These are phyloP conservation scores for Penicillium nordicum DNA, from an alignment of 2,329 filamentous ascomycete species.

Conservation along the genomic window DNA sequence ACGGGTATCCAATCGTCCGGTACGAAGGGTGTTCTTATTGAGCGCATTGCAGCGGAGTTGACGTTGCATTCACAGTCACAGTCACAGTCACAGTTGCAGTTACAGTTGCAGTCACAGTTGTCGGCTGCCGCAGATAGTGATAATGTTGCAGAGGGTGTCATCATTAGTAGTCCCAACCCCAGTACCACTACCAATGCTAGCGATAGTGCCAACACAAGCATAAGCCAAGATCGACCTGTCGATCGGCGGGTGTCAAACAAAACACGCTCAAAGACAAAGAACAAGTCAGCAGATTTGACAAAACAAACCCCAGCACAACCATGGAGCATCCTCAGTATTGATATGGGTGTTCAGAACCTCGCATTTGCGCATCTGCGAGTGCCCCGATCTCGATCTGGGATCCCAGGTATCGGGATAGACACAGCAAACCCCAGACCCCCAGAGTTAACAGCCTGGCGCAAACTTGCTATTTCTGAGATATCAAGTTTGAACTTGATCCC, in stretches of 20 bases:
- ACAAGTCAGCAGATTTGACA: background rate
- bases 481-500: conserved; percentile 4
- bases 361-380: conserved; percentile 64
- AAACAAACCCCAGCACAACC: background rate
- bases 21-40: conserved; percentile 54
- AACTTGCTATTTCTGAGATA: conserved; percentile 35
- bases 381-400: conserved; percentile 10
- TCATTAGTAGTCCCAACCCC: background rate
- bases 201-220: background rate
- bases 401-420: background rate
- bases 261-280: background rate
- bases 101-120: background rate
- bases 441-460: conserved; percentile 42
- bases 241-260: background rate
- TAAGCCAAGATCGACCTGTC: background rate
- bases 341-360: conserved; percentile 80
- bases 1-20: conserved; percentile 60
- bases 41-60: conserved; percentile 45
- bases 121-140: background rate
- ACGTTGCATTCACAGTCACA: conserved; percentile 4
- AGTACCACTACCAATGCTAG: background rate
- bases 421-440: background rate
- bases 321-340: conserved; percentile 67
- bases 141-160: background rate
- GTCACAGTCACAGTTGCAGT: background rate